Base-by-base conservation (phyloP, 2,329 filamentous ascomycete genomes). In the Monosporascus sp. region DNA sequence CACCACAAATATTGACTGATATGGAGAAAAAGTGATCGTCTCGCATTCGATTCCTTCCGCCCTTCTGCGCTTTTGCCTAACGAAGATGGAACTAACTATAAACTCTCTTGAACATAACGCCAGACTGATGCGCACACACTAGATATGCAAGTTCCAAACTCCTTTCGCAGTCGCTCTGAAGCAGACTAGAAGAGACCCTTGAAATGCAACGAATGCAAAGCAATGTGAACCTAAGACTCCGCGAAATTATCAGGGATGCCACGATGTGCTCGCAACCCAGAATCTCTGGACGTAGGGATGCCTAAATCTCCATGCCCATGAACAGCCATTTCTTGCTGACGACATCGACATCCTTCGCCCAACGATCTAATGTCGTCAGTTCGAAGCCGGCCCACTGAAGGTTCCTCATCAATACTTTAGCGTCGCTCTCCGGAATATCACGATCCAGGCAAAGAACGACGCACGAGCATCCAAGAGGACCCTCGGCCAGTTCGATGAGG, bases 321-420 rank as follows among this genome's bases (percentile, higher is more conserved):
- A 95, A 91, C 55, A 96, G 71, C 92, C 92, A 97, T 64, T 79
- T 79, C 50, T 85, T 75, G 73, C 91, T 96, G 49, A 88, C 84
- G 51, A 86, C 80, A 58, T 88, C 83, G 52, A 80, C 69, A 40
- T 78, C 77, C 46, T 78, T 74, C 17, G 83, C 81, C 87, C 91
- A 96, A 62, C 84, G 81, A 61, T 91, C 86, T 44, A 97, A 78
- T 24, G 89, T 93, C 49, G 84, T 85, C 61, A 93, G 81, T 67
- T 90, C 88, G 67, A 96, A 96, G 52, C 92, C 92, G 59, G 95
- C 92, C 92, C 92, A 97, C 69, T 91, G 89, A 50, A 97, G 81
- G 65, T 91, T 92, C 70, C 88, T 90, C 65, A 88, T 84, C 61
- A 93, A 77, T 54, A 85, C 78, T 61, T 86, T 83, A 54, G 82